Conservation (phyloP, 2,329 filamentous ascomycete genomes). For the Aureobasidium sp. region DNA sequence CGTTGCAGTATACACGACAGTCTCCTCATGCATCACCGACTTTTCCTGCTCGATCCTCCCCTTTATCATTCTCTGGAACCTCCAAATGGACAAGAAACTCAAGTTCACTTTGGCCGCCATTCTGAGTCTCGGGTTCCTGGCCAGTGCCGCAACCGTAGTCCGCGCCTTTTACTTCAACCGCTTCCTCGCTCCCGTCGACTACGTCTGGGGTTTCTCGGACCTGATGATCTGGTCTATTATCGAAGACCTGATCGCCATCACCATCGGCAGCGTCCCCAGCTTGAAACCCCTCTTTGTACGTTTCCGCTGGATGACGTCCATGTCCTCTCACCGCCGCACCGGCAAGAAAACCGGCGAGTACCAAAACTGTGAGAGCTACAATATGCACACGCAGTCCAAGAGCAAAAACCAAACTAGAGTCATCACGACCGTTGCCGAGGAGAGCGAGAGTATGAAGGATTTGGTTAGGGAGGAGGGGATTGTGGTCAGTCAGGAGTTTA, state of each 20-base stretch:
- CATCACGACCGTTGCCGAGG: conserved; percentile 1
- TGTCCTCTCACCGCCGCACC: neutral
- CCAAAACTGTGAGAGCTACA: conserved; percentile 6
- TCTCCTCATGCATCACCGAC: conserved; percentile 28
- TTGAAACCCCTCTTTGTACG: conserved; percentile 17
- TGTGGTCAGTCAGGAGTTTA: conserved; percentile 3
- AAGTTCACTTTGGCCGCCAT: conserved; percentile 31
- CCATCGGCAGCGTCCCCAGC: conserved; percentile 16
- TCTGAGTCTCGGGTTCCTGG: conserved; percentile 33
- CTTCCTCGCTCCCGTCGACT: conserved; percentile 30
- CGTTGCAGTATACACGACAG: conserved; percentile 17
- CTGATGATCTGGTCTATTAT: conserved; percentile 19
- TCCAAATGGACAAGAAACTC: conserved; percentile 30
- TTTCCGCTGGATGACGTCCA: neutral
- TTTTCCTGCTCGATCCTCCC: conserved; percentile 32
- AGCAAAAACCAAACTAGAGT: conserved; percentile 3
- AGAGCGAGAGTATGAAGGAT: conserved; percentile 8
- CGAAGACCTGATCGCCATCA: conserved; percentile 19
- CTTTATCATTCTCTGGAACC: conserved; percentile 30
- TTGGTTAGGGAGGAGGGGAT: conserved; percentile 10
- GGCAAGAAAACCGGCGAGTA: neutral
- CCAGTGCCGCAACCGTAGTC: conserved; percentile 42
- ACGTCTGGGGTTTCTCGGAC: conserved; percentile 25
- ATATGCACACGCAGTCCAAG: neutral
- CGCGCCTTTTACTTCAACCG: conserved; percentile 35